Evolutionary conservation across 768 basidiomycete genomes (phyloP), one percentile per base, ranked within the genome.

Genomic region (Brasilioporus rufonigricans): DNA sequence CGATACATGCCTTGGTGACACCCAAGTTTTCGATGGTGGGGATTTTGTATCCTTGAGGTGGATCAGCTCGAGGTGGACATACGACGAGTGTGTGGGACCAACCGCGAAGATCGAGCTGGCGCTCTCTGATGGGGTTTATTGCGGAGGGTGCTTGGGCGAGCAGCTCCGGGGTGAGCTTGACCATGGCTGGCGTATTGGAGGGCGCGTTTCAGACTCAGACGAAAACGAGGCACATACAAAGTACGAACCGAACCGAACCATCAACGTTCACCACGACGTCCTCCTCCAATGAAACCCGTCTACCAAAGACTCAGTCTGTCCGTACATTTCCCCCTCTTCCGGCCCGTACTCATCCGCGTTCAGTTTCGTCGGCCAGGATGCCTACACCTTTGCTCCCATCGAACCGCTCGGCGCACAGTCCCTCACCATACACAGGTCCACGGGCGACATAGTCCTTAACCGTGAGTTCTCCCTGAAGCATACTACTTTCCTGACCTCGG

Each of bases 11-110:
- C 80, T 80, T 86, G 71, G 93, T 92, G 59, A 94, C 89, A 79
- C 93, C 93, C 61, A 96, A 80, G 80, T 96, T 96, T 86, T 96
- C 93, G 69, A 96, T 96, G 52, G 89, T 84, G 50, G 93, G 93
- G 61, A 95, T 94, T 82, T 92, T 93, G 76, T 89, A 89, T 54
- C 93, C 92, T 94, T 71, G 62, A 65, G 61, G 49, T 32, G 31
- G 39, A 50, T 71, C 47, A 71, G 58, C 41, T 26, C 27, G 54
- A 14, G 26, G 29, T 35, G 21, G 21, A 27, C 19, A 48, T 26
- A 18, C 56, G 62, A n/a, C 19, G 9, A 62, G 60, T 43, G 39
- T 68, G 50, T 23, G 24, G 19, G 19, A 61, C 80, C 54, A 66
- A 90, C 93, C 93, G 81, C 93, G 79, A 48, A 96, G 84, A 71